Base-by-base conservation (phyloP, 148 eudicot genomes). In the Camellia granthamiana region DNA sequence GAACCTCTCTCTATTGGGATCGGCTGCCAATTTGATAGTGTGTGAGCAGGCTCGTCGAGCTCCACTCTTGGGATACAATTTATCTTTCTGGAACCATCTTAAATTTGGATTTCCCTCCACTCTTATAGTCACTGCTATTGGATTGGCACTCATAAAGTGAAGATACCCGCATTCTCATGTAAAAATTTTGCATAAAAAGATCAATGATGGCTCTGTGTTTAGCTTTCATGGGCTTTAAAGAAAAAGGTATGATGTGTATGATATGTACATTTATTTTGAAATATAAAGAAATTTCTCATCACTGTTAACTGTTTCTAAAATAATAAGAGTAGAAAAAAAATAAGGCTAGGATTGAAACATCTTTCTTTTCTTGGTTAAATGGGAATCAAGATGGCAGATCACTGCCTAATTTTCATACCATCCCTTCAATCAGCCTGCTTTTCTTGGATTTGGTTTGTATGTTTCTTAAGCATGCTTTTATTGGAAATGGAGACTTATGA, bases 31-130 rank as follows among this genome's bases (percentile, higher is more conserved):
- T 88, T 80, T 95, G 82, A 95, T 95, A 43, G 96, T 95, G 69
- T 95, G 97, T 10, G 97, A 95, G 86, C 98, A 95, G 85, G 98
- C 98, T 85, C 94, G 96, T 23, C 88, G 87, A 1, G 88, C 96
- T 72, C 91, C 90, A 15, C 85, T 76, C 80, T 72, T 85, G 3
- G 89, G 89, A 7, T 95, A 89, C 88, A 95, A 87, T 83, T 84
- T 95, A 47, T 81, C 94, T 21, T 95, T 95, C 75, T 93, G 90
- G 96, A 85, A 81, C 15, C 98, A 95, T 82, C 92, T 95, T 69
- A 93, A 91, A 67, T 95, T 95, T 69, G 98, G 98, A 51, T 83
- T 95, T 49, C 98, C 98, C 30, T 95, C 98, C 11, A 91, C 98
- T 76, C 85, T 95, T 68, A 74, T 95, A 66, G 96, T 95, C 68